Conservation (phyloP, 495 filamentous ascomycete species). For the Cenococcum geophilum region DNA sequence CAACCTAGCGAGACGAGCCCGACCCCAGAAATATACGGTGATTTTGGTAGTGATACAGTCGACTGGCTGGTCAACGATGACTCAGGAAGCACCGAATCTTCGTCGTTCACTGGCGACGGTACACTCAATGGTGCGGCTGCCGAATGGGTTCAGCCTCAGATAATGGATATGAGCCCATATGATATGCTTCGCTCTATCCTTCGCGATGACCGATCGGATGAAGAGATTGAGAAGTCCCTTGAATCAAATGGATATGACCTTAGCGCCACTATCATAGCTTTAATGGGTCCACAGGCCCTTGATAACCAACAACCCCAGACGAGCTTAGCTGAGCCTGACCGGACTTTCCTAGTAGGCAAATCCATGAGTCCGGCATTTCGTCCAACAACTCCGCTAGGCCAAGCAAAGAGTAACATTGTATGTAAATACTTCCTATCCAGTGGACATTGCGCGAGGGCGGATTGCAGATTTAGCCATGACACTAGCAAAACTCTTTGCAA, state of each 20-base stretch:
- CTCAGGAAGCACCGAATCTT: conserved; percentile 63
- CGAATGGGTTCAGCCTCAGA: conserved; percentile 69
- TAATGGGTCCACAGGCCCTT: conserved; percentile 58
- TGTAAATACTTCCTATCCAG: conserved; percentile 95
- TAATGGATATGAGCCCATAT: conserved; percentile 91
- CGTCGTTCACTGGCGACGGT: conserved; percentile 55
- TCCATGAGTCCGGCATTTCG: conserved; percentile 75
- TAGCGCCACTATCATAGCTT: conserved; percentile 74
- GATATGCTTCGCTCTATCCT: conserved; percentile 96
- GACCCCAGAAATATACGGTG: conserved; percentile 78
- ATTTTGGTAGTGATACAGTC: conserved; percentile 86
- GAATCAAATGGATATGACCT: conserved; percentile 90
- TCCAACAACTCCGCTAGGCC: conserved; percentile 64
- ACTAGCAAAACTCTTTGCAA: conserved; percentile 96
- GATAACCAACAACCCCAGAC: conserved; percentile 21
- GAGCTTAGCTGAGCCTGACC: conserved; percentile 24
- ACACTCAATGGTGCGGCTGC: conserved; percentile 70
- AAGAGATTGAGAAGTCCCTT: conserved; percentile 86
- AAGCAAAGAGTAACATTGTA: conserved; percentile 67
- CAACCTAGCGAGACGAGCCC: conserved; percentile 76
- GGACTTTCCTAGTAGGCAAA: conserved; percentile 73
- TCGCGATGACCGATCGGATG: conserved; percentile 79
- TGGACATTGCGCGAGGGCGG: conserved; percentile 85
- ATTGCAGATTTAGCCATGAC: conserved; percentile 97
- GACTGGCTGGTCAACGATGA: conserved; percentile 97